A percentile compares a stretch with the other conserved stretches of the same genome.
Evolutionary conservation across 1,139 yeast species (phyloP).

Genomic region (Taiozyma sp.): DNA sequence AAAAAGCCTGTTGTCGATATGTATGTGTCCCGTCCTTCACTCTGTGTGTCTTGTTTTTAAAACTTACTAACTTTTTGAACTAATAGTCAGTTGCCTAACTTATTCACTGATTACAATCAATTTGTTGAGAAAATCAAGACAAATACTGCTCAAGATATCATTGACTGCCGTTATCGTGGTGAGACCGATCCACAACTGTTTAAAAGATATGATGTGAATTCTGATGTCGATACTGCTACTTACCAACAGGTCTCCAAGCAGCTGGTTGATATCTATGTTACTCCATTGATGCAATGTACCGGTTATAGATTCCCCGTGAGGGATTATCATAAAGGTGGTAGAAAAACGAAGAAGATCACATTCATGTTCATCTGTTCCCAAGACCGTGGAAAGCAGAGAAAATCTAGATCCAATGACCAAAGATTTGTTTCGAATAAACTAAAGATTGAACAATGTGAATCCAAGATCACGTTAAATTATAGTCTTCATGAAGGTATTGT

Average conservation of each 20-base stretch:
- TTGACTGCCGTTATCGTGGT: constrained; percentile 30
- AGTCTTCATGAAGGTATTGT: constrained; percentile 32
- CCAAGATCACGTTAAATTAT: constrained; percentile 33
- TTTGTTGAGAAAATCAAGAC: constrained; percentile 28
- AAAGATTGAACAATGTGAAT: constrained; percentile 35
- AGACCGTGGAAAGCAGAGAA: constrained; percentile 35
- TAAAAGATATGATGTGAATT: constrained; percentile 27
- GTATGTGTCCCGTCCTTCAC: constrained; percentile 1
- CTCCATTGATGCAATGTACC: constrained; percentile 33
- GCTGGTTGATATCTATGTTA: constrained; percentile 30
- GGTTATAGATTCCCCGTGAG: constrained; percentile 38
- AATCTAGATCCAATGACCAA: constrained; percentile 33
- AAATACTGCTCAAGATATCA: constrained; percentile 29
- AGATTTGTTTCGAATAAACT: constrained; percentile 32
- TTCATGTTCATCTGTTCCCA: constrained; percentile 41
- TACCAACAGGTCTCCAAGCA: constrained; percentile 30
- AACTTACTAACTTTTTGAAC: constrained; percentile 2
- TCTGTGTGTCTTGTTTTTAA: no score
- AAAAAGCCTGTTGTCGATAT: constrained; percentile 13
- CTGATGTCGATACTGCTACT: constrained; percentile 26
- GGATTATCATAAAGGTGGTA: constrained; percentile 38
- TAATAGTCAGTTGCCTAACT: constrained; percentile 9
- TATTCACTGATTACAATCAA: constrained; percentile 28
- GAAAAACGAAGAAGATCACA: constrained; percentile 34
- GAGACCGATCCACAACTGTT: constrained; percentile 25